These are phyloP conservation scores for Cyberlindnera americana DNA, from an alignment of 805 yeast genomes.

Conservation along the genomic window DNA sequence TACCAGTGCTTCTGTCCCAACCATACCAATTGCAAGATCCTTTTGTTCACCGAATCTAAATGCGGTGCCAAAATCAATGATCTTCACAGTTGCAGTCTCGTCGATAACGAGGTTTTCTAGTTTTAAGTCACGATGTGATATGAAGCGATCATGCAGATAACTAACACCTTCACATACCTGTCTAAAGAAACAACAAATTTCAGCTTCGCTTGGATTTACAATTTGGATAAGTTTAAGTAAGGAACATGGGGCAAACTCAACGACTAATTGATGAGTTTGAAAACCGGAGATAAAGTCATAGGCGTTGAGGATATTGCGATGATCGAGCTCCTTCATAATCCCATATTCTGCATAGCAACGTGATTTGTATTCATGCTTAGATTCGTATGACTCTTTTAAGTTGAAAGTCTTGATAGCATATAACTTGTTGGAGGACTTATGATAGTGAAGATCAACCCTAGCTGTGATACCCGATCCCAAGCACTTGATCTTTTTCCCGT, in stretches of 20 bases:
- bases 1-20: constrained; percentile 89
- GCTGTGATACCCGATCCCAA: constrained; percentile 35
- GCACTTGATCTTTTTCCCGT: constrained; percentile 18
- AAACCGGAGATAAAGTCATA: constrained; percentile 66
- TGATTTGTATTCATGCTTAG: constrained; percentile 59
- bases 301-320: constrained; percentile 72
- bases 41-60: constrained; percentile 54
- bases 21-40: constrained; percentile 71
- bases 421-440: constrained; percentile 13
- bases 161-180: constrained; percentile 73
- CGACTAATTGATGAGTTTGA: constrained; percentile 58
- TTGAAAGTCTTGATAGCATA: constrained; percentile 47
- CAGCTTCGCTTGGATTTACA: constrained; percentile 61
- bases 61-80: constrained; percentile 92
- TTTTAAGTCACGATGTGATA: constrained; percentile 90
- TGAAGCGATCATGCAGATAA: constrained; percentile 68
- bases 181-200: constrained; percentile 72
- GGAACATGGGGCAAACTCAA: constrained; percentile 89
- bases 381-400: constrained; percentile 46
- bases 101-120: constrained; percentile 87
- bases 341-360: constrained; percentile 77
- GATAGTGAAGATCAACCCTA: constrained; percentile 30
- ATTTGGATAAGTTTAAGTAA: constrained; percentile 86
- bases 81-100: constrained; percentile 65
- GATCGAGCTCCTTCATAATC: constrained; percentile 64